Conservation (phyloP, 345 rosid genomes). For the Brassica nigra region DNA sequence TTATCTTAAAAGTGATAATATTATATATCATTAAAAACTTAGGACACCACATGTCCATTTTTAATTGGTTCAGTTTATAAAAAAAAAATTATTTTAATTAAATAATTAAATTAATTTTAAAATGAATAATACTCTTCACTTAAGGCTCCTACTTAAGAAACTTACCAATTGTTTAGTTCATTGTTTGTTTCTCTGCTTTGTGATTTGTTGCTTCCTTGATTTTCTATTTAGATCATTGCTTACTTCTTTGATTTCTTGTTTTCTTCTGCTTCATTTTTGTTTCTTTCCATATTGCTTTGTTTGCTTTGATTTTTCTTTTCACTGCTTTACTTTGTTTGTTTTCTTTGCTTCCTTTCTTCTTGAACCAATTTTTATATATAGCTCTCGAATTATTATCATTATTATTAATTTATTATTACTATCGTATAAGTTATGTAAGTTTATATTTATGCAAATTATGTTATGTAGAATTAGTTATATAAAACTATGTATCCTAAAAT, state of each 20-base stretch:
- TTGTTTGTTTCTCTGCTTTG: neutral
- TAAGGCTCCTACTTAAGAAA: too few species aligned
- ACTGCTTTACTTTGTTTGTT: neutral
- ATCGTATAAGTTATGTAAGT: neutral
- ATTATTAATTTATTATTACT: neutral
- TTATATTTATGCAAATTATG: neutral
- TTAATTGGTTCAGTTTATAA: too few species aligned
- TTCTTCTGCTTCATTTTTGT: too few species aligned
- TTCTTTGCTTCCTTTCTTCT: neutral
- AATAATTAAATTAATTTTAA: too few species aligned
- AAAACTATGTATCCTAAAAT: neutral
- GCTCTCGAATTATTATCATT: neutral
- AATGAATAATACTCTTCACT: too few species aligned
- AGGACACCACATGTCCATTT: too few species aligned
- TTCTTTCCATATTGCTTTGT: too few species aligned
- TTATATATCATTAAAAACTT: too few species aligned
- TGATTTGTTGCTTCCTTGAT: neutral
- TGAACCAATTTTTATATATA: neutral
- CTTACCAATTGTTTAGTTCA: neutral
- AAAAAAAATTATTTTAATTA: too few species aligned
- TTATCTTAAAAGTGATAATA: too few species aligned
- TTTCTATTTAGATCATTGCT: neutral
- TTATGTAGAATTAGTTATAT: neutral
- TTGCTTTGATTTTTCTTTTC: neutral
- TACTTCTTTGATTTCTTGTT: neutral